Base-by-base conservation (phyloP, 352 stramenopile species). In the Pythium sukuiense region DNA sequence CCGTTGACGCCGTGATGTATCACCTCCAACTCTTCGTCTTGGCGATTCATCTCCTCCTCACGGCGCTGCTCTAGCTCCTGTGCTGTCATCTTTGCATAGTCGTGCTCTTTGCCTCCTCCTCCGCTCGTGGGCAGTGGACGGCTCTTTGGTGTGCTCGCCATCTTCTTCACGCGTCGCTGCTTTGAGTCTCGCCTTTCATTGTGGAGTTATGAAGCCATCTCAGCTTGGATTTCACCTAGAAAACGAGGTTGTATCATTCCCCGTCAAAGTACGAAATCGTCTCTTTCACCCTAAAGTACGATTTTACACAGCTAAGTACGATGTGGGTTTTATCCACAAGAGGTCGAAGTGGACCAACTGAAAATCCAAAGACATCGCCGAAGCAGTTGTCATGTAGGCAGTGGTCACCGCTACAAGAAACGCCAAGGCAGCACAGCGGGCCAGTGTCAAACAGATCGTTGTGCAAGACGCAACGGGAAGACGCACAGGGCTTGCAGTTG, bases 11-110 rank as follows among this genome's bases (percentile, higher is more conserved):
- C 83, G 54, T 65, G 73, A 61, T 92, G 80, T 56, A 95, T 89
- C 49, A 91, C 72, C 60, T 93, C 81, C 27, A 95, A 76, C 63
- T 84, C 45, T 13, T 77, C 79, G 52, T 95, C 84, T 72, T 95
- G 87, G 13, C 76, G 69, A 16, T 76, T 68, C 30, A 81, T 35
- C 60, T 91, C 80, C 1, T 88, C 72, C 2, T 74, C 61, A 29
- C 80, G 80, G 13, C 74, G 79, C 27, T 58, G 68, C 39, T 93
- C 84, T 37, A 91, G 77, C 55, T 87, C 70, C 61, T 91, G 84
- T 37, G 62, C 67, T 39, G 73, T 79, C 81, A 92, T 89, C 9
- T 74, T 72, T 50, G 72, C 74, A 72, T 90, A 90, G 62, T 83
- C 70, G 14, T 29, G 8, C 24, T 37, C 12, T 3, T 41, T 14